Base-by-base conservation (phyloP, 768 basidiomycete genomes). In the Phylloporus rhodoxanthus region DNA sequence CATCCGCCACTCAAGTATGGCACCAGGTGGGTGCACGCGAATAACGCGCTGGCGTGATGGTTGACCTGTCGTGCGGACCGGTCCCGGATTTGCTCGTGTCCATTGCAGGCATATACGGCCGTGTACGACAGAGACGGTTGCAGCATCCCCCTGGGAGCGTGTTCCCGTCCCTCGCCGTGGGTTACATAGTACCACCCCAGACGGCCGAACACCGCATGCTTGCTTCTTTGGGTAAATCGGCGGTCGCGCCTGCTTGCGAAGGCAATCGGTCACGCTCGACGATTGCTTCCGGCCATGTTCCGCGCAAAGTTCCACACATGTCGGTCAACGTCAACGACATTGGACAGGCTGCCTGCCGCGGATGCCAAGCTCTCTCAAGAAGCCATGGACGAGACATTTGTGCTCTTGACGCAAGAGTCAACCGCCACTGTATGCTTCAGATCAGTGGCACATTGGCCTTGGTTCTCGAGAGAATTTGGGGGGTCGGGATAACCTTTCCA, bases 371-470 rank as follows among this genome's bases (percentile, higher is more conserved):
- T 73, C 28, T 91, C 89, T 15, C 92, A 94, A 77, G 77, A 79
- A 50, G 95, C 95, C 8, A 98, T 97, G 95, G 68, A 97, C 64
- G 93, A 99, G 70, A 99, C 95, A 0, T 99, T 99, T 68, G 71
- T 91, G 30, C 70, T 99, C 39, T 85, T 91, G 96, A 95, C 1
- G 89, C 81, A 36, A 95, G 95, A 1, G 98, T 98, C 75, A 99
- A 98, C 63, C 77, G 96, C 47, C 93, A 98, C 63, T 99, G 94
- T 93, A 58, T 8, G 30, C 3, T 28, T 5, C 4, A 23, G n/a
- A 38, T 28, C 38, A n/a, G n/a, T n/a, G n/a, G n/a, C n/a, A n/a
- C n/a, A n/a, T n/a, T n/a, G n/a, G n/a, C n/a, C n/a, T n/a, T n/a
- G n/a, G n/a, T n/a, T n/a, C n/a, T n/a, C n/a, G 77, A 75, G 28